Base-by-base conservation (phyloP, 352 stramenopile genomes). In the Globisporangium cystogenes region DNA sequence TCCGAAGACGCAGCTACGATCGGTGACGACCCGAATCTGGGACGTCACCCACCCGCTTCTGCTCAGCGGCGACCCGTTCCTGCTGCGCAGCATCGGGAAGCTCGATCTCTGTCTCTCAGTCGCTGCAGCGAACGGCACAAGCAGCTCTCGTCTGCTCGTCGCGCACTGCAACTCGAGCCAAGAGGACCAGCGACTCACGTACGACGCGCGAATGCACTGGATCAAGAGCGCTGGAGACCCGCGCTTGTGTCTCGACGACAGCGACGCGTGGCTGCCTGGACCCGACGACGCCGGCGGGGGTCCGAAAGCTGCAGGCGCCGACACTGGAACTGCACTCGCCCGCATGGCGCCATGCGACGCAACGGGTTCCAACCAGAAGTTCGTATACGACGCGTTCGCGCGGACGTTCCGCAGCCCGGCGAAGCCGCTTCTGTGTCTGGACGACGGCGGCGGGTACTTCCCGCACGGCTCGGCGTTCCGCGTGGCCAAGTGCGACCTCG, bases 211-310 rank as follows among this genome's bases (percentile, higher is more conserved):
- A 1, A 39, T 27, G 26, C 46, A 54, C 27, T 39, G 36, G 53
- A 43, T 60, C 39, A 37, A 44, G 21, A 60, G 37, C 21, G 45
- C 53, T 12, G 23, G 20, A 4, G 18, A 47, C 8, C 21, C 47
- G 16, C 40, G 1, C 0, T 21, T 60, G 26, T 60, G 53, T 46
- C 29, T 60, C 24, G 53, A 60, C 46, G 45, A 54, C 53, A 60
- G 46, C 8, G 24, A 27, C 8, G 41, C 27, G 4, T 42, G 46
- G 37, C 41, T 36, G n/a, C 31, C 16, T n/a, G 42, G 23, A 21
- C 23, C 12, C 23, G 29, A 48, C 18, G 29, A 47, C 20, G n/a
- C 40, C 40, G 40, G 20, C 20, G 40, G 21, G 20, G 20, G 27
- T 7, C 10, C 37, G 4, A 47, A 15, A 3, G 18, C 26, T 15